Evolutionary conservation across 768 basidiomycete genomes (phyloP).

Genomic region (Sporobolomyces roseus): DNA sequence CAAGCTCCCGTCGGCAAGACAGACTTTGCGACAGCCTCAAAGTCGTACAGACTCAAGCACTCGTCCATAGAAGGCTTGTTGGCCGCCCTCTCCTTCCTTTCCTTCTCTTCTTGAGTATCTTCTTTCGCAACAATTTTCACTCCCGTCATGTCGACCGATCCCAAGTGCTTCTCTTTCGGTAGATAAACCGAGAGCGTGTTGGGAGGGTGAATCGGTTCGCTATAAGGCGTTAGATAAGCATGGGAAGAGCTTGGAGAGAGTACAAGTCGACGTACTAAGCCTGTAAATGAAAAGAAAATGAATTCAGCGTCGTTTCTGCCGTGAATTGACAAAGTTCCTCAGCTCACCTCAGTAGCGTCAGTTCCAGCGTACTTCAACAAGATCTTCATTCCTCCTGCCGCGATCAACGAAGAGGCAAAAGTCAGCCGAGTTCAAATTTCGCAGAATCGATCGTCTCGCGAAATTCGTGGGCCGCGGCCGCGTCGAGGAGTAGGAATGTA

Average conservation of each 20-base stretch:
- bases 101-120: conserved; percentile 63
- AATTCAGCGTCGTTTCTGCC: background rate
- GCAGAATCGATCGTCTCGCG: conserved; percentile 7
- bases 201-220: conserved; percentile 69
- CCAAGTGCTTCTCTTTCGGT: conserved; percentile 67
- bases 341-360: conserved; percentile 57
- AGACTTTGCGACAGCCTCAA: conserved; percentile 73
- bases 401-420: background rate
- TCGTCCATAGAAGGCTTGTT: conserved; percentile 64
- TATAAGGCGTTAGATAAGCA: background rate
- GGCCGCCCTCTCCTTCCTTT: conserved; percentile 65
- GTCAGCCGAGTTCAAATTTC: too few relatives aligned
- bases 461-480: background rate
- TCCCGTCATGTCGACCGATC: conserved; percentile 62
- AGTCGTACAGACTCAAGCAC: conserved; percentile 71
- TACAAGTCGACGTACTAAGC: conserved; percentile 24
- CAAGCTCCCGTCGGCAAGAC: conserved; percentile 63
- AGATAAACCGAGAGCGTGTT: conserved; percentile 69
- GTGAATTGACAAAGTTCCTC: background rate
- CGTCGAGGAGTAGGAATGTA: background rate
- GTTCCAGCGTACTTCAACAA: conserved; percentile 79
- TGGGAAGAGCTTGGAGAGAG: background rate
- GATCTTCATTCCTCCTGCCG: conserved; percentile 63
- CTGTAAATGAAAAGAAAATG: conserved; percentile 3
- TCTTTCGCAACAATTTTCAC: conserved; percentile 55